Evolutionary conservation across 1,284 basidiomycete genomes (phyloP).

Genomic region (Caloboletus inedulis): DNA sequence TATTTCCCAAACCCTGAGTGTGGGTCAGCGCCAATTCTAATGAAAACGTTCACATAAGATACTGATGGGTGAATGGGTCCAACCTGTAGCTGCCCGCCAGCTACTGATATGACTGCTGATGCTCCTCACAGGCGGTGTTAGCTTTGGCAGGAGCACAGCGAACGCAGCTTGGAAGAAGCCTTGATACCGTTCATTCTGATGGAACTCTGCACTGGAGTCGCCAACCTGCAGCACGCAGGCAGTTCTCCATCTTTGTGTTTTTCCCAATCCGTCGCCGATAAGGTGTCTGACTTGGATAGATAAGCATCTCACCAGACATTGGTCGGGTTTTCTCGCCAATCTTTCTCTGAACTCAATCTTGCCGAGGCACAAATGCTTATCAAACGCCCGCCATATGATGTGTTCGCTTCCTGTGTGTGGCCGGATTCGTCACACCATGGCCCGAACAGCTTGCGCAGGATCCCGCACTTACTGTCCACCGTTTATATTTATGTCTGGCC

Average conservation of each 20-base stretch:
- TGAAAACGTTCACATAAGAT: neutral
- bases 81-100: neutral
- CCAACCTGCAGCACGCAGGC: neutral
- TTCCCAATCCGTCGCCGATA: neutral
- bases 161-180: neutral
- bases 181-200: neutral
- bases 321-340: constrained; percentile 1
- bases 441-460: constrained; percentile 4
- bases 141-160: neutral
- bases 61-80: neutral
- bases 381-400: constrained; percentile 6
- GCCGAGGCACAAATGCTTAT: constrained; percentile 19
- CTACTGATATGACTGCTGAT: neutral
- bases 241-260: neutral
- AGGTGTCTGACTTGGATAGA: constrained; percentile 9
- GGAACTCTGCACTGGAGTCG: too few species aligned
- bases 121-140: neutral
- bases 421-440: neutral
- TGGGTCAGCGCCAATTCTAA: neutral
- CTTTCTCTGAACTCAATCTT: constrained; percentile 2
- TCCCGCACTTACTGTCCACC: neutral
- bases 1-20: neutral
- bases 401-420: neutral
- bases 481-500: constrained; percentile 30
- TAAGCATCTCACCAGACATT: constrained; percentile 17